These are phyloP conservation scores for Monosporascus sp. DNA, from an alignment of 2,329 filamentous ascomycete genomes.

Conservation along the genomic window DNA sequence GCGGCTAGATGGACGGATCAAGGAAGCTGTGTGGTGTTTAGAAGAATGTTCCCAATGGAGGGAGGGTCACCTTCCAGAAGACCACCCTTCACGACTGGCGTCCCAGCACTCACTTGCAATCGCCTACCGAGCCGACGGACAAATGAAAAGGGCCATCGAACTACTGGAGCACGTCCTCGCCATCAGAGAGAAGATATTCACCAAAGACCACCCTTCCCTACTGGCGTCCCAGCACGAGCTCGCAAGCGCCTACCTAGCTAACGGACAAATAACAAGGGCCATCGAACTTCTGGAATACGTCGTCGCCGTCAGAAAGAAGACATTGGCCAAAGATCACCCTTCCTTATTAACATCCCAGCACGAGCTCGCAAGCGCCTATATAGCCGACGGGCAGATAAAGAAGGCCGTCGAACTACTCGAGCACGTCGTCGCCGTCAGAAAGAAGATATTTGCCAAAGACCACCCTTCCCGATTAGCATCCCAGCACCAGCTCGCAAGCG, in stretches of 20 bases:
- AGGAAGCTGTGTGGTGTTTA: slow-evolving; percentile 7
- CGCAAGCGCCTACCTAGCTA: neutral
- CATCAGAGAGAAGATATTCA: neutral
- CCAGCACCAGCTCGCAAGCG: neutral
- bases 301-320: neutral
- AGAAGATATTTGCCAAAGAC: neutral
- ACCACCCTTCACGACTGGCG: neutral
- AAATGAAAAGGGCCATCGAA: neutral
- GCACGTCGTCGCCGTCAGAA: neutral
- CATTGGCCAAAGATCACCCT: neutral
- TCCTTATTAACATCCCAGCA: neutral
- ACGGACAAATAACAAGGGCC: neutral
- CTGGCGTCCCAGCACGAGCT: neutral
- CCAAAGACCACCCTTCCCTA: neutral
- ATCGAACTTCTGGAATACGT: neutral
- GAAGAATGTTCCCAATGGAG: neutral
- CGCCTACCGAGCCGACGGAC: neutral
- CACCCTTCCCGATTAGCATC: neutral
- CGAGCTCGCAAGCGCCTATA: neutral
- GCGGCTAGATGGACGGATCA: neutral
- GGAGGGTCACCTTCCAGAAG: neutral
- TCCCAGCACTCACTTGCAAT: neutral
- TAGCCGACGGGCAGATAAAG: neutral
- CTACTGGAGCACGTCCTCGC: neutral
- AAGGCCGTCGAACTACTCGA: neutral